phyloP scores from a whole-genome alignment of 805 yeast genomes.

The baker's yeast (Saccharomyces cerevisiae) region DNA sequence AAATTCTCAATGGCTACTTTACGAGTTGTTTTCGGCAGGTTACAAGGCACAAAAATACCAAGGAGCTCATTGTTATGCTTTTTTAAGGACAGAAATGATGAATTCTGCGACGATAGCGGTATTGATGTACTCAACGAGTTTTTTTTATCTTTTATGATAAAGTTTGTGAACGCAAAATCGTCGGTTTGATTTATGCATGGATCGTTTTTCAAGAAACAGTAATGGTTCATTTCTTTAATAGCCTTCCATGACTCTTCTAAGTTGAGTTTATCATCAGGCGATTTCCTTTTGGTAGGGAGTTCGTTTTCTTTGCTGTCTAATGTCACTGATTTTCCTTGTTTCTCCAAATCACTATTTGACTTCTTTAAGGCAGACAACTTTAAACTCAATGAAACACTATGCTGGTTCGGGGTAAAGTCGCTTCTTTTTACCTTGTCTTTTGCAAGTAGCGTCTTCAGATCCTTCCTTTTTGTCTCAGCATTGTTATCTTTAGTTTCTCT shows the following conservation, averaged over 20 bases:
- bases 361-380: slow-evolving; percentile 9
- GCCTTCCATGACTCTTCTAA: slow-evolving; percentile 2
- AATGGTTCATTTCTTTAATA: not conserved
- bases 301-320: not conserved
- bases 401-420: not conserved
- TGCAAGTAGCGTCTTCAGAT: not conserved
- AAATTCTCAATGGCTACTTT: slow-evolving; percentile 43
- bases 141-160: not conserved
- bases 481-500: not conserved
- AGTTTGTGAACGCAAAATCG: not conserved
- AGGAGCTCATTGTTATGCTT: slow-evolving; percentile 21
- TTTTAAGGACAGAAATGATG: not conserved
- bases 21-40: slow-evolving; percentile 32
- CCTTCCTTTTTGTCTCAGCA: not conserved
- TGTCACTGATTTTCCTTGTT: not conserved
- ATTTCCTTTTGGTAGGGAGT: not conserved
- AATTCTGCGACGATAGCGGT: not conserved
- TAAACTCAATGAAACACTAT: slow-evolving; percentile 5
- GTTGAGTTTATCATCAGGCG: not conserved
- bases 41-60: slow-evolving; percentile 29
- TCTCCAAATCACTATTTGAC: not conserved
- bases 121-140: not conserved
- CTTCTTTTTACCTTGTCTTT: not conserved
- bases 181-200: not conserved
- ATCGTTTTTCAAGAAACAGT: not conserved